Base-by-base conservation (phyloP, 495 filamentous ascomycete species). In the Oidiodendron maius region DNA sequence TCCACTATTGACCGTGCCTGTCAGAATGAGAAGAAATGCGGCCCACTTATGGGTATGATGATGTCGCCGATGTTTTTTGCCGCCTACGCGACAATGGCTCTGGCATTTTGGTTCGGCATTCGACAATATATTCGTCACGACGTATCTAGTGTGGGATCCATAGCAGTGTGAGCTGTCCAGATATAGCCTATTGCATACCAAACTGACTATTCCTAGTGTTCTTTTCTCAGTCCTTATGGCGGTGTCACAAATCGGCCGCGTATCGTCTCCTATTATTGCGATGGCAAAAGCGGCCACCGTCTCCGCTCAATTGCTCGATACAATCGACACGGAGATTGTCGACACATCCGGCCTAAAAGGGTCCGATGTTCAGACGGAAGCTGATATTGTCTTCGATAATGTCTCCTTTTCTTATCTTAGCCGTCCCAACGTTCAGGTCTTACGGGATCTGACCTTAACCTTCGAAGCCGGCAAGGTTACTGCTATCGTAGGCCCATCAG, bases 401-500 rank as follows among this genome's bases (percentile, higher is more conserved):
- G 72, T 87, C 9, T 65, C 71, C 20, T 87, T 88, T 50, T 69
- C 78, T 10, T 91, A 89, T 61, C 84, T 85, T 1, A 82, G 80
- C 39, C 67, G 85, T 18, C 76, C 83, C 1, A 74, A 83, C 44
- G 71, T 81, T 37, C 78, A 74, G 40, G 76, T 87, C 3, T 57
- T 80, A 11, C 69, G 74, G 49, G 64, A 76, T 13, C 63, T 86
- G 25, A 72, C 69, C 38, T 61, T 86, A 5, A 61, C 49, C 8
- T 77, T 87, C 38, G 73, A 77, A 24, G 81, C 90, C 3, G 89
- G 89, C 10, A 85, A 89, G 61, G 83, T 87, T 32, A 87, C 87
- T 24, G 89, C 90, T 18, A 74, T 97, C 37, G 87, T 94, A 37
- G 86, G 91, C 10, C 78, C 89, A 12, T 87, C 87, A 12, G 84